These are phyloP conservation scores for Eragrostis nindensis DNA, from an alignment of 176 grass and related monocot genomes.

Conservation along the genomic window DNA sequence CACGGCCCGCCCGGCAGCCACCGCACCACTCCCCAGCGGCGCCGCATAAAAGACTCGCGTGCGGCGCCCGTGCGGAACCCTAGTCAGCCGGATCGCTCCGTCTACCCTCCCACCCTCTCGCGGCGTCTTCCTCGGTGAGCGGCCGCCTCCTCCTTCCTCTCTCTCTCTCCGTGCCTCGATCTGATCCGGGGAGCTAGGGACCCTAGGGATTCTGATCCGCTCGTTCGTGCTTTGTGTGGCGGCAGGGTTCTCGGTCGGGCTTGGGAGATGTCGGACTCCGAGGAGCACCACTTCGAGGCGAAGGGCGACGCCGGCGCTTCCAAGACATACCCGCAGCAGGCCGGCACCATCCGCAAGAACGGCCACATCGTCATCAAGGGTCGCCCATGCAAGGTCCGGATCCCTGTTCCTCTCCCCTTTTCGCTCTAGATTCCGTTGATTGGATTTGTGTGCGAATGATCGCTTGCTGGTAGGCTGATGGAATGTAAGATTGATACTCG, in stretches of 20 bases:
- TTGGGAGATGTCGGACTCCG: conserved; percentile 64
- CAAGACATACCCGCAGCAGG: conserved; percentile 74
- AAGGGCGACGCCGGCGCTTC: conserved; percentile 75
- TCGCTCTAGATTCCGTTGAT: neutral
- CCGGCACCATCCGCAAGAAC: conserved; percentile 72
- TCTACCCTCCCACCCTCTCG: neutral
- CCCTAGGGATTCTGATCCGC: conserved; percentile 1
- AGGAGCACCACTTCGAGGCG: conserved; percentile 81
- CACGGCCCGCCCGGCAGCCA: neutral
- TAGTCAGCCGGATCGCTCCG: conserved; percentile 27
- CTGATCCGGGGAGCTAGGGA: neutral
- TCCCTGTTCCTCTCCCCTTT: neutral
- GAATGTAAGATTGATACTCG: too few relatives aligned
- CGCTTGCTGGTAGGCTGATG: too few relatives aligned
- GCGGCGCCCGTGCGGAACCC: conserved; percentile 34
- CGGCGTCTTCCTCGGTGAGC: conserved; percentile 41
- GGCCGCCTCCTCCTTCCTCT: neutral
- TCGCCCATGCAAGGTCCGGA: conserved; percentile 69
- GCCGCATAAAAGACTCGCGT: conserved; percentile 16
- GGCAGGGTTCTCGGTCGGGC: conserved; percentile 23
- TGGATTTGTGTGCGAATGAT: neutral
- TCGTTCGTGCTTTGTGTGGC: neutral
- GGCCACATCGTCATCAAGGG: conserved; percentile 66
- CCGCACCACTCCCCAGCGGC: neutral
- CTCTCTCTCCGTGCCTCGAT: neutral